These are phyloP conservation scores for Spiraea crenata DNA, from an alignment of 331 rosid species.

Conservation along the genomic window DNA sequence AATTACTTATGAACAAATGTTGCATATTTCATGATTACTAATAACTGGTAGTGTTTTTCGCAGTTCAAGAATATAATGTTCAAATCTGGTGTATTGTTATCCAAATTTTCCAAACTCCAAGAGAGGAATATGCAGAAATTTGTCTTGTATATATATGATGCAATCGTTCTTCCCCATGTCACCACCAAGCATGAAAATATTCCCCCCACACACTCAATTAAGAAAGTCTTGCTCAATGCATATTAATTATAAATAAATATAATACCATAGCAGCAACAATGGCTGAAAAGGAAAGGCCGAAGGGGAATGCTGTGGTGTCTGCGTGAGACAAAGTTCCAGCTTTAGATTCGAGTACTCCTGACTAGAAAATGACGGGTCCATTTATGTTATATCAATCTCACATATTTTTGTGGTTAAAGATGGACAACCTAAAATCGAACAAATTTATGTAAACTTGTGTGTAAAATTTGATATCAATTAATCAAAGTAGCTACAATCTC, in stretches of 20 bases:
- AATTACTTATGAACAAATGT: too few relatives aligned
- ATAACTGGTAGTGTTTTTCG: neutral
- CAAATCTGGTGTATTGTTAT: constrained; percentile 1
- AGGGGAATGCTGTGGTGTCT: neutral
- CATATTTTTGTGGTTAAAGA: neutral
- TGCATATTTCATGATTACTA: too few relatives aligned
- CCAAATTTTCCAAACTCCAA: constrained; percentile 28
- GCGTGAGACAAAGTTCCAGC: neutral
- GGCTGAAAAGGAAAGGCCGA: neutral
- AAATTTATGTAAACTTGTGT: too few relatives aligned
- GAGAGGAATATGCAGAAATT: constrained; percentile 19
- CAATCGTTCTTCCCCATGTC: constrained; percentile 9
- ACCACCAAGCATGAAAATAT: constrained; percentile 16
- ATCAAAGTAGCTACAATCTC: too few relatives aligned
- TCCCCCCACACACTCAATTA: constrained; percentile 5
- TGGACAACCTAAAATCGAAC: too few relatives aligned
- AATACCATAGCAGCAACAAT: neutral
- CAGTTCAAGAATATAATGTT: constrained; percentile 6
- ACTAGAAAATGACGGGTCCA: neutral
- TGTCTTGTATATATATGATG: neutral
- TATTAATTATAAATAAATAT: neutral
- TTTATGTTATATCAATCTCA: neutral
- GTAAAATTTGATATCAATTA: too few relatives aligned
- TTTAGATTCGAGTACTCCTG: neutral
- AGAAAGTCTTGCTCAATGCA: too few relatives aligned